Evolutionary conservation across 306 rosid genomes (phyloP).

Genomic region (Cotoneaster glaucophyllus): DNA sequence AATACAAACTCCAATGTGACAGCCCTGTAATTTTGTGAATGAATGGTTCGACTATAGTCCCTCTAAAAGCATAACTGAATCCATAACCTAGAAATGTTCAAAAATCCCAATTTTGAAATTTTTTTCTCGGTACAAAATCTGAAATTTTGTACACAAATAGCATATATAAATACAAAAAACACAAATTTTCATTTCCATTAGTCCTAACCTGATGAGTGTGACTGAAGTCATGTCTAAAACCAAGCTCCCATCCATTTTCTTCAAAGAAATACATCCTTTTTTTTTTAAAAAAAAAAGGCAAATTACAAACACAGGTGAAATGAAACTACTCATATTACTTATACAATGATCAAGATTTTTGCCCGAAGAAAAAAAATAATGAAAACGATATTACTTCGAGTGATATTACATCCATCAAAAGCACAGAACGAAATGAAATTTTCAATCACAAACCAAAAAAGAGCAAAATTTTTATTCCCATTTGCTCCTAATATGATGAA

Average conservation of each 20-base stretch:
- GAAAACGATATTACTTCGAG: too few relatives aligned
- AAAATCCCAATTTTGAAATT: not conserved
- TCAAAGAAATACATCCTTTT: conserved; percentile 6
- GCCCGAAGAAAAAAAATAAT: too few relatives aligned
- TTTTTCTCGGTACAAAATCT: not conserved
- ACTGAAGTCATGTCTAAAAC: conserved; percentile 39
- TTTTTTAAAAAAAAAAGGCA: too few relatives aligned
- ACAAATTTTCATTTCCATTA: conserved; percentile 39
- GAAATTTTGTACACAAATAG: not conserved
- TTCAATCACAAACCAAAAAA: too few relatives aligned
- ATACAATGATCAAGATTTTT: too few relatives aligned
- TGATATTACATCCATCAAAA: too few relatives aligned
- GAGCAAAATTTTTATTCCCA: conserved; percentile 27
- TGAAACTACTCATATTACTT: too few relatives aligned
- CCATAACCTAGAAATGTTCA: not conserved
- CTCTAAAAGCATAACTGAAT: not conserved
- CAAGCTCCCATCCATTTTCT: conserved; percentile 39
- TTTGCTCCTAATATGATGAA: conserved; percentile 31
- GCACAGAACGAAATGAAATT: too few relatives aligned
- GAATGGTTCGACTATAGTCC: too few relatives aligned
- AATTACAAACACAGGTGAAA: too few relatives aligned
- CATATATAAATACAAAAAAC: not conserved
- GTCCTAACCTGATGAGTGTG: conserved; percentile 39
- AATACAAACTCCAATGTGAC: too few relatives aligned
- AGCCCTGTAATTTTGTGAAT: not conserved